These are phyloP conservation scores for Rosa hybrid DNA, from an alignment of 331 rosid species.

Conservation along the genomic window DNA sequence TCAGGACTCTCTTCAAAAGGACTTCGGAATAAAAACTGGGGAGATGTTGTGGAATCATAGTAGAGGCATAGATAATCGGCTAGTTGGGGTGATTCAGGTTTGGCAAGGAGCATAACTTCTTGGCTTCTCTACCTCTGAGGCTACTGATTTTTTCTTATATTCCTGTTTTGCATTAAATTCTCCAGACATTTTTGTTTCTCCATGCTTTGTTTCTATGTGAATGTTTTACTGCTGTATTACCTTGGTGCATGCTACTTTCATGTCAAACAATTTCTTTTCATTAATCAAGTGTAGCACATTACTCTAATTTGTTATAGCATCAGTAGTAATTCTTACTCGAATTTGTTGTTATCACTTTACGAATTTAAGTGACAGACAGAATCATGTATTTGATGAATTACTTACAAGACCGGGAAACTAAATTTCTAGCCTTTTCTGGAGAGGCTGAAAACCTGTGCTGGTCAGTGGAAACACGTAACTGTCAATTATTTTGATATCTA, in stretches of 20 bases:
- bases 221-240: background rate
- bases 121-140: conserved; percentile 17
- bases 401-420: background rate
- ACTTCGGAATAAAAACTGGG: conserved; percentile 82
- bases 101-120: conserved; percentile 26
- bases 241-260: background rate
- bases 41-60: conserved; percentile 88
- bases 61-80: conserved; percentile 87
- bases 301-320: background rate
- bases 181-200: background rate
- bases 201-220: background rate
- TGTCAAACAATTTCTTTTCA: background rate
- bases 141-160: conserved; percentile 2
- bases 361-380: background rate
- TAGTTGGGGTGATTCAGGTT: conserved; percentile 86
- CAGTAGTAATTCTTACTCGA: background rate
- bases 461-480: background rate
- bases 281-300: background rate
- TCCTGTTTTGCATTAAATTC: background rate
- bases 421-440: background rate
- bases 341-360: background rate
- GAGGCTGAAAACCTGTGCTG: conserved; percentile 2
- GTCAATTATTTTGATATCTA: background rate
- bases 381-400: background rate
- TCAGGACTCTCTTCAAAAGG: conserved; percentile 82